Evolutionary conservation across 2,329 filamentous ascomycete species (phyloP).

Genomic region (Aureobasidium lini): DNA sequence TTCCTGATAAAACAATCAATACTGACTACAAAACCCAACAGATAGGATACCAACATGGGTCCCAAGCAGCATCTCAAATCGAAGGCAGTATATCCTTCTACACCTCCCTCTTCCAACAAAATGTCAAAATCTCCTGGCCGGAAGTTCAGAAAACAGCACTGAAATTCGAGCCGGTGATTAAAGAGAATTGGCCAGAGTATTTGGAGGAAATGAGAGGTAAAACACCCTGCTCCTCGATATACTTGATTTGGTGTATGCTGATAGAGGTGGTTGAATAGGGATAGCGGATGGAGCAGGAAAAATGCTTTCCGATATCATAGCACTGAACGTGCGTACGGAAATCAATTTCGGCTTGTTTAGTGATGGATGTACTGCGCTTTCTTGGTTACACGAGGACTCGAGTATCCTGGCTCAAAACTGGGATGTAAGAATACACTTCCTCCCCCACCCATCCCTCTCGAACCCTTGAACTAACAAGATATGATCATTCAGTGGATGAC

Average conservation of each 20-base stretch:
- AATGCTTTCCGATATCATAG: slow-evolving; percentile 46
- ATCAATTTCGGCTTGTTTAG: slow-evolving; percentile 51
- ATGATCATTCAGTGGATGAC: slow-evolving; percentile 39
- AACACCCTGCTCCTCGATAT: no score
- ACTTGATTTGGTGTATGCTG: no score
- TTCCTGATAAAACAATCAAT: no score
- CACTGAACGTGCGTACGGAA: slow-evolving; percentile 51
- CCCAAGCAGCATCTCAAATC: slow-evolving; percentile 33
- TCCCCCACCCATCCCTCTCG: neutral
- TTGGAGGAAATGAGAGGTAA: slow-evolving; percentile 37
- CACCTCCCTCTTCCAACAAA: slow-evolving; percentile 38
- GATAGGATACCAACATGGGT: slow-evolving; percentile 45
- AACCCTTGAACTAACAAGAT: neutral
- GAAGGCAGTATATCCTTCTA: slow-evolving; percentile 41
- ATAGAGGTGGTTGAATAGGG: no score
- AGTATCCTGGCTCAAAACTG: slow-evolving; percentile 51
- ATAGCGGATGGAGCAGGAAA: slow-evolving; percentile 45
- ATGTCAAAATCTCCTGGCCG: slow-evolving; percentile 40
- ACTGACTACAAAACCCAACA: slow-evolving; percentile 18
- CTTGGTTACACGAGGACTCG: slow-evolving; percentile 32
- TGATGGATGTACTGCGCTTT: slow-evolving; percentile 51
- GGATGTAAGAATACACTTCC: slow-evolving; percentile 36
- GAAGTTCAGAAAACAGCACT: slow-evolving; percentile 39
- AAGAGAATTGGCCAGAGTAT: slow-evolving; percentile 35
- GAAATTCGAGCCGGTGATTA: slow-evolving; percentile 40